Evolutionary conservation across 345 rosid genomes (phyloP), one percentile per base, ranked within the genome.

Genomic region (Nasturtium officinale): DNA sequence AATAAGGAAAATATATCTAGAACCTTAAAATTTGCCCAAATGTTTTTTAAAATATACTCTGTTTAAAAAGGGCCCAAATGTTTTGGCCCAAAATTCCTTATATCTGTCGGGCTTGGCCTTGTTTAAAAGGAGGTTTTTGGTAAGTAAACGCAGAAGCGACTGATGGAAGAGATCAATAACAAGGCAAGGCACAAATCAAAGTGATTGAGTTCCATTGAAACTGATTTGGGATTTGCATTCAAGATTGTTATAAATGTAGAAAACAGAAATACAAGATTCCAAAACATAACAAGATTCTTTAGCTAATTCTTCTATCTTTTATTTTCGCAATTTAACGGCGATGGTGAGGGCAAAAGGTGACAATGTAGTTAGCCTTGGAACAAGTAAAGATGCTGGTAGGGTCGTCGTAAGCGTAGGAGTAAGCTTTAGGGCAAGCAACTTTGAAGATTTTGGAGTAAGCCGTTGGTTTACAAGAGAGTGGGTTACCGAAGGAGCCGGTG

Each of bases 311-410:
- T 9, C 15, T n/a, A 42, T 13, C 46, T 42, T 42, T 42, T 0
- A 6, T 3, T 3, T 69, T 13, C 28, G 25, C 7, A 40, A 15
- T 5, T 35, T 63, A 77, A 47, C 79, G 84, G 58, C 81, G 83
- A 48, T 64, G 88, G 61, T 77, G 84, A 5, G 99, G 96, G 75
- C 98, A 95, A 81, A 91, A 90, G 17, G 97, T 91, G 77, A 95
- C 85, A 56, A 90, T 61, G 71, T 95, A 95, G 73, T 63, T 86
- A 11, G 87, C 93, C 15, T 86, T 77, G 1, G 87, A 80, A 76
- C 98, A 95, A 33, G 99, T 95, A 0, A 90, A 78, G 48, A 95
- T 86, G 75, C 99, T 95, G 1, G 98, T 91, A 5, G 96, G 98
- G 61, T 95, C 99, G 28, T 95, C 99, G 29, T 85, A 91, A 0